Evolutionary conservation across 352 stramenopile genomes (phyloP), one percentile per base, ranked within the genome.

Genomic region (Pythium brachiatum): DNA sequence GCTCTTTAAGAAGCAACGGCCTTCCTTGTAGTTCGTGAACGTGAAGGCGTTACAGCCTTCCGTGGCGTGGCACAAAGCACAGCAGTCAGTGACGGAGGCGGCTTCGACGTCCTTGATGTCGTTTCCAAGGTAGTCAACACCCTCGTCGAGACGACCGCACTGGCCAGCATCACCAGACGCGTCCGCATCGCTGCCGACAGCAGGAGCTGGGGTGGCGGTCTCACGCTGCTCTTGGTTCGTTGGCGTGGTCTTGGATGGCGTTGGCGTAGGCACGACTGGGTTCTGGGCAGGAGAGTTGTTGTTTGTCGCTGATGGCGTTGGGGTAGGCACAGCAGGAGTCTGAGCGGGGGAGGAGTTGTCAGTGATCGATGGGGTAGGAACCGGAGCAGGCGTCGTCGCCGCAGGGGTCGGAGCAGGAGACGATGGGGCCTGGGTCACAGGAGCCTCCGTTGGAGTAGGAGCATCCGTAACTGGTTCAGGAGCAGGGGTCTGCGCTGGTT

Each of bases 61-160:
- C 12, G 51, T 62, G 16, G 39, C 56, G 15, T 72, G 44, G 65
- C 72, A 79, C 26, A 70, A 47, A 6, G 39, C 62, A 44, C 65
- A 69, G 53, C 73, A 81, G 44, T 69, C 69, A 12, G 57, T 62
- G 13, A 61, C 23, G 0, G 62, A 68, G 7, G 39, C 18, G 7
- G 44, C 50, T 2, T 21, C 52, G 11, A 59, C 55, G 25, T 64
- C 54, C 27, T 64, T 64, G 27, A 80, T 57, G 57, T 80, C 70
- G 62, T 72, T 76, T 9, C 70, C 70, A 11, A 65, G 51, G 60
- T 76, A 80, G 58, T 80, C 70, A 9, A 75, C 64, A 56, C 66
- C 62, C 31, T 70, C 34, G 26, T 79, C 68, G 9, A 69, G 52
- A 5, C 50, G 29, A 46, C 55, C 59, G 34, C 60, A 65, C 47